phyloP scores from a whole-genome alignment of 2,329 filamentous ascomycete species.

The Diaporthe eres region DNA sequence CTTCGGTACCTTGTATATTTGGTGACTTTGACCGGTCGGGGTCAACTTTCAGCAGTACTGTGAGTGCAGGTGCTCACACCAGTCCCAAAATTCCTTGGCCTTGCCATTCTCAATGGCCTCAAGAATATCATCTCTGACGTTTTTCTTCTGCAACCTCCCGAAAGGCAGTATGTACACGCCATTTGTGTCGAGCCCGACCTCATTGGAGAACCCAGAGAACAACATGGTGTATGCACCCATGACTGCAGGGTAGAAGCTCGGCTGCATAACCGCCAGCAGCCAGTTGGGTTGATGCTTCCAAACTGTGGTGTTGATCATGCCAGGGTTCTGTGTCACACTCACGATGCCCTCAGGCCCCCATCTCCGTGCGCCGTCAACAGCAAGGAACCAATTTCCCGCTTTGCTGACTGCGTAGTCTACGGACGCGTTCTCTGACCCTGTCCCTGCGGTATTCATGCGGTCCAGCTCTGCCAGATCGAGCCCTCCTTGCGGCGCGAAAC shows the following conservation, averaged over 20 bases:
- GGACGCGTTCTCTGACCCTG: constrained; percentile 28
- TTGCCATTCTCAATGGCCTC: constrained; percentile 36
- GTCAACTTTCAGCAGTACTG: background rate
- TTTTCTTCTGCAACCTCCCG: constrained; percentile 36
- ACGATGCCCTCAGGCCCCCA: constrained; percentile 38
- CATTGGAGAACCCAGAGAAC: constrained; percentile 32
- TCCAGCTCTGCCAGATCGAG: constrained; percentile 37
- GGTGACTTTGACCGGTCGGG: background rate
- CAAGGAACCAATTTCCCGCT: constrained; percentile 41
- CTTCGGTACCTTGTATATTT: background rate
- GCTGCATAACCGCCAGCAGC: constrained; percentile 35
- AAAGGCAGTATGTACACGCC: constrained; percentile 40
- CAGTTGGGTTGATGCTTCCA: constrained; percentile 38
- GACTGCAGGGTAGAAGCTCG: constrained; percentile 20
- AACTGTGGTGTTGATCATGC: constrained; percentile 39
- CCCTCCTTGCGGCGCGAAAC: constrained; percentile 31
- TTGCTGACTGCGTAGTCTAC: constrained; percentile 39
- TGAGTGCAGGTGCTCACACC: constrained; percentile 32
- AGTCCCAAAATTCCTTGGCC: constrained; percentile 38
- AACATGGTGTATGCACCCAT: constrained; percentile 41
- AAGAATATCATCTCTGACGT: constrained; percentile 30
- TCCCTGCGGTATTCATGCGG: constrained; percentile 24
- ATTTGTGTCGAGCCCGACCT: constrained; percentile 36
- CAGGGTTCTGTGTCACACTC: constrained; percentile 40
- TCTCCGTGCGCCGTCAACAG: constrained; percentile 31